These are phyloP conservation scores for Aspergillus terreus DNA, from an alignment of 2,329 filamentous ascomycete species.

Conservation along the genomic window DNA sequence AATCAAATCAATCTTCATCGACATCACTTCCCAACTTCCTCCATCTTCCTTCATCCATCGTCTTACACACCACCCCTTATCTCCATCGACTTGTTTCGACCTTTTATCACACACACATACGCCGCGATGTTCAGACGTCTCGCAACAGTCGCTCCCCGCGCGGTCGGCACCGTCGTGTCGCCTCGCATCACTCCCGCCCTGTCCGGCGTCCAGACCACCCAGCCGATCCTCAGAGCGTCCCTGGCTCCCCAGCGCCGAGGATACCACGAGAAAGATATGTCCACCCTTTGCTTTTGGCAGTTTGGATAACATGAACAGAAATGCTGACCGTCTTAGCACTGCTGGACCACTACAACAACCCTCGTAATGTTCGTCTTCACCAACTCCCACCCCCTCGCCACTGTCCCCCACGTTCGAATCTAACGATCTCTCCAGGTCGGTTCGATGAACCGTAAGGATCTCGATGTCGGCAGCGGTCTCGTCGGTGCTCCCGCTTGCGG, in stretches of 20 bases:
- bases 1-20: slow-evolving; percentile 12
- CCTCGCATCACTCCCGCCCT: slow-evolving; percentile 49
- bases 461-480: slow-evolving; percentile 83
- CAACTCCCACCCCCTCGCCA: not conserved
- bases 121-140: slow-evolving; percentile 55
- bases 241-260: slow-evolving; percentile 41
- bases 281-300: not conserved
- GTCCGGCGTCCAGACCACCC: slow-evolving; percentile 34
- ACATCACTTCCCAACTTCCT: slow-evolving; percentile 13
- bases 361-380: slow-evolving; percentile 56
- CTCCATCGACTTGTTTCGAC: slow-evolving; percentile 12
- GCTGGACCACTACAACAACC: slow-evolving; percentile 78
- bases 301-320: not conserved
- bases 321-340: slow-evolving; percentile 38
- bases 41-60: not conserved
- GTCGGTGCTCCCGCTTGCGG: slow-evolving; percentile 88
- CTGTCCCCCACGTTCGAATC: slow-evolving; percentile 1
- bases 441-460: slow-evolving; percentile 72
- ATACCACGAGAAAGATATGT: slow-evolving; percentile 66
- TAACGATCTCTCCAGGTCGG: slow-evolving; percentile 46
- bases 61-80: slow-evolving; percentile 22
- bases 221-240: slow-evolving; percentile 38
- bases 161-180: slow-evolving; percentile 49
- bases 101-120: not conserved
- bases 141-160: slow-evolving; percentile 51